Percentiles rank a stretch among this genome's conserved stretches.
phyloP scores from a whole-genome alignment of 179 eudicot genomes.

The Gypsophila paniculata region DNA sequence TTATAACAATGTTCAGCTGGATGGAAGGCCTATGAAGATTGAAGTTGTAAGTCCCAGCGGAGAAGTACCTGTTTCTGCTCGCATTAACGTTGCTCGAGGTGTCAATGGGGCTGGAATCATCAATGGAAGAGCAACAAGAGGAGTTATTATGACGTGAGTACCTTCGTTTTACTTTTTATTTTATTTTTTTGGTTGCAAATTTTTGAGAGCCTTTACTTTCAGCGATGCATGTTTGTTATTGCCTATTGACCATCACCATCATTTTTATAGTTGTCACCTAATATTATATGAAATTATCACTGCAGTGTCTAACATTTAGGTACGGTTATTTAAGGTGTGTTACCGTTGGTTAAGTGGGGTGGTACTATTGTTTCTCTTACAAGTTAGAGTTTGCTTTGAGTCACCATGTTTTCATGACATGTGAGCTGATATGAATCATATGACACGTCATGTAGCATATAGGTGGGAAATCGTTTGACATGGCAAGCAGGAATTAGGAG shows the following conservation, averaged over 20 bases:
- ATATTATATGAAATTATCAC: too few species aligned
- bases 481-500: too few species aligned
- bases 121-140: slow-evolving; percentile 49
- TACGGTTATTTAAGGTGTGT: too few species aligned
- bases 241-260: background rate
- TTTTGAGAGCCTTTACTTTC: background rate
- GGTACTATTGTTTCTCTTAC: too few species aligned
- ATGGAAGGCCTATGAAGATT: slow-evolving; percentile 86
- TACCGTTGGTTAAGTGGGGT: too few species aligned
- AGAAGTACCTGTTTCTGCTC: slow-evolving; percentile 57
- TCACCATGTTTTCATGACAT: too few species aligned
- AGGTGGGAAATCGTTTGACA: too few species aligned
- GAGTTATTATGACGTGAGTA: slow-evolving; percentile 61
- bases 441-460: too few species aligned
- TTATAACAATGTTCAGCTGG: slow-evolving; percentile 82
- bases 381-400: too few species aligned
- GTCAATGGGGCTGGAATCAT: slow-evolving; percentile 22
- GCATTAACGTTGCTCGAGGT: slow-evolving; percentile 67
- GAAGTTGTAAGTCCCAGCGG: slow-evolving; percentile 52
- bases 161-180: background rate
- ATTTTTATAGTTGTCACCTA: background rate
- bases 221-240: background rate
- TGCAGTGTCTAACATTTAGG: too few species aligned
- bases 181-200: background rate
- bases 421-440: too few species aligned